Base-by-base conservation (phyloP, 176 grass and related monocot species). In the Secale cereale region DNA sequence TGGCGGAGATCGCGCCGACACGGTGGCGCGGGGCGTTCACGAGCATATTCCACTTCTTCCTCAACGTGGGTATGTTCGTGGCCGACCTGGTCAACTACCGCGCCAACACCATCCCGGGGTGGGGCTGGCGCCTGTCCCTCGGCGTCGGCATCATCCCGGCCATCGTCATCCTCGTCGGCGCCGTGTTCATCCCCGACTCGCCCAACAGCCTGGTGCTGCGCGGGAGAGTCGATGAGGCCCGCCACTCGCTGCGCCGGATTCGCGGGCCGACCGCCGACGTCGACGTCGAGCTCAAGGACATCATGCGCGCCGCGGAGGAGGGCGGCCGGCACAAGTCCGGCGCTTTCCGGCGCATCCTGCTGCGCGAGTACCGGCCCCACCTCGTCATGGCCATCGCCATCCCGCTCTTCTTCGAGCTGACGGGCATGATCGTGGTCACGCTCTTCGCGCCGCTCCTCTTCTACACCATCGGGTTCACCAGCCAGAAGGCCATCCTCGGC, bases 321-420 rank as follows among this genome's bases (percentile, higher is more conserved):
- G 90, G 82, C 19, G 10, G 36, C 35, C 32, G 14, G 25, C 29
- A 86, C 37, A 56, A 92, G n/a, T 30, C 59, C 2, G 74, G 78
- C 7, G 71, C 72, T 5, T 86, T 87, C 7, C 75, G 66, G 5
- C 85, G 79, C 76, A 81, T 90, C 64, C 64, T 89, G 70, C 17
- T 35, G 11, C 81, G 87, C 26, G 64, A 63, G 59, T 89, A 84
- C 73, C 59, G 85, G 0, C 90, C 85, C 0, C 86, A 86, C 57
- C 36, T 90, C 1, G 62, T 78, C 17, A 94, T 94, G 56, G 82
- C 80, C 10, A 68, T 87, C 7, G 59, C 54, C 9, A 81, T 92
- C 23, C 93, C 83, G 17, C 6, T 91, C 10, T 94, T 94, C 85
- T 91, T 86, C 80, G 61, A 95, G 63, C 69, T 95, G 43, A 95